These are phyloP conservation scores for Calonectria leucothoes DNA, from an alignment of 2,329 filamentous ascomycete species.

Conservation along the genomic window DNA sequence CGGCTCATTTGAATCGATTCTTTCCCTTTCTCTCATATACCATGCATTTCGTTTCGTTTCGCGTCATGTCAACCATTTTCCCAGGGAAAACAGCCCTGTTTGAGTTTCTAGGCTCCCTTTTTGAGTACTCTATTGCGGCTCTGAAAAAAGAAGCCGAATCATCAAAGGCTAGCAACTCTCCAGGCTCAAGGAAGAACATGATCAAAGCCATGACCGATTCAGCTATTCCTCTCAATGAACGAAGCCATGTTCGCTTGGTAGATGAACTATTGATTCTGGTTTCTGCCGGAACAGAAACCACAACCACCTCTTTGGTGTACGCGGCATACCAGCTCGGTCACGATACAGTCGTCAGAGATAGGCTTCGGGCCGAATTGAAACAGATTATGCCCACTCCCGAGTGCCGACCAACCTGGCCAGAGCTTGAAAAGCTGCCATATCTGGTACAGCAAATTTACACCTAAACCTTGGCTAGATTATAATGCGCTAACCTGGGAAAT, in stretches of 20 bases:
- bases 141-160: neutral
- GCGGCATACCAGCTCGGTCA: neutral
- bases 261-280: neutral
- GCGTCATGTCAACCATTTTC: neutral
- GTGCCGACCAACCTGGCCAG: neutral
- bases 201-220: neutral
- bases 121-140: neutral
- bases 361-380: neutral
- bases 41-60: neutral
- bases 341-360: neutral
- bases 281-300: neutral
- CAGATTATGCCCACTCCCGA: neutral
- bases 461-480: neutral
- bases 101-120: neutral
- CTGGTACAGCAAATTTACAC: neutral
- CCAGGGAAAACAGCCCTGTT: neutral
- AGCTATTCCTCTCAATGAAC: neutral
- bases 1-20: neutral
- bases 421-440: neutral
- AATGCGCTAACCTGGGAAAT: neutral
- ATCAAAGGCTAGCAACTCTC: neutral
- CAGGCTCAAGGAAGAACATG: neutral
- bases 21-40: neutral
- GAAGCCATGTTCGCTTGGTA: neutral
- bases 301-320: neutral